phyloP scores from a whole-genome alignment of 768 basidiomycete genomes.

The Pleurotus giganteus region DNA sequence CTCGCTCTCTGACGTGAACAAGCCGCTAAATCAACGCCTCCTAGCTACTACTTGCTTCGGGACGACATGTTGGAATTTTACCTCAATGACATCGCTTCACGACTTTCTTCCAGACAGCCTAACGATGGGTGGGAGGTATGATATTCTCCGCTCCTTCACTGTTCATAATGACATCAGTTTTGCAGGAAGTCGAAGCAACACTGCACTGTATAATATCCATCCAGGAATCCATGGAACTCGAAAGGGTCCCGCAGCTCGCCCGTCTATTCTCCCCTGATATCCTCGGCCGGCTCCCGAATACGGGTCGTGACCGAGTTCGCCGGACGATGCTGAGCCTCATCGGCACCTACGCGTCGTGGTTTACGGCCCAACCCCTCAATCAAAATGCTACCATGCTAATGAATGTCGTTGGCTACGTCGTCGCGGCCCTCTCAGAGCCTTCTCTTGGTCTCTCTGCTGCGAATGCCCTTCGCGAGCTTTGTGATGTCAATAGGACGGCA shows the following conservation, averaged over 20 bases:
- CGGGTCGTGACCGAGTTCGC: slow-evolving; percentile 63
- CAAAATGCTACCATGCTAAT: slow-evolving; percentile 50
- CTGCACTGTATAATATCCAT: slow-evolving; percentile 84
- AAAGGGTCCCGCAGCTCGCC: slow-evolving; percentile 49
- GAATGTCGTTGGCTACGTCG: slow-evolving; percentile 66
- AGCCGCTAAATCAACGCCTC: slow-evolving; percentile 6
- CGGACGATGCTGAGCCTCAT: slow-evolving; percentile 73
- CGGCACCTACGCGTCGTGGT: slow-evolving; percentile 82
- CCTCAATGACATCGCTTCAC: slow-evolving; percentile 57
- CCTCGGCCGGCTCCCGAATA: slow-evolving; percentile 64
- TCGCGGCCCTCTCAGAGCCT: slow-evolving; percentile 65
- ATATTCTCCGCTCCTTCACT: slow-evolving; percentile 4
- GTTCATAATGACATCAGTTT: too few species aligned
- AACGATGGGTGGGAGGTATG: slow-evolving; percentile 73
- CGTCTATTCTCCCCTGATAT: slow-evolving; percentile 73
- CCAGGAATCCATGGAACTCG: slow-evolving; percentile 77
- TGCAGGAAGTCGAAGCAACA: slow-evolving; percentile 86
- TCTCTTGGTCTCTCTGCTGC: slow-evolving; percentile 70
- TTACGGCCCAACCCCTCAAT: slow-evolving; percentile 46
- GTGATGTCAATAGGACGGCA: slow-evolving; percentile 85
- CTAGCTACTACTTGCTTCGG: slow-evolving; percentile 84
- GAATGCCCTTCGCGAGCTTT: slow-evolving; percentile 79
- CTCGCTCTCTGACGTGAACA: background rate
- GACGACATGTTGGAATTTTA: slow-evolving; percentile 78
- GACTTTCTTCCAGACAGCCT: slow-evolving; percentile 43